Percentiles rank a stretch among this genome's conserved stretches.
These are phyloP conservation scores for Lumnitzera littorea DNA, from an alignment of 345 rosid genomes.

Conservation along the genomic window DNA sequence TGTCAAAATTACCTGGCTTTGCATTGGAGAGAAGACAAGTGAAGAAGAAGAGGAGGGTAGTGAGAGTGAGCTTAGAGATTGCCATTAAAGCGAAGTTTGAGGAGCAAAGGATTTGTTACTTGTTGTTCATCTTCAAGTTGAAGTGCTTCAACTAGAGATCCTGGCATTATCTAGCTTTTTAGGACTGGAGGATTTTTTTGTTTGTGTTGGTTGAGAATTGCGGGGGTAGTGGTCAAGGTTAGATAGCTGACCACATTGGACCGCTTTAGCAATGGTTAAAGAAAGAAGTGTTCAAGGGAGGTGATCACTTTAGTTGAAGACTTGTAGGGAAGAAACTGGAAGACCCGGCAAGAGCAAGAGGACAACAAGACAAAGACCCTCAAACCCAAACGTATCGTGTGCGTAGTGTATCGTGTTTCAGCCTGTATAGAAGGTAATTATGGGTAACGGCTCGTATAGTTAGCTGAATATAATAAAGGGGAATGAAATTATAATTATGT, in stretches of 20 bases:
- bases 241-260: conserved; percentile 1
- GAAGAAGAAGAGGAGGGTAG: conserved; percentile 20
- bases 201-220: conserved; percentile 4
- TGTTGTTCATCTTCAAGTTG: conserved; percentile 26
- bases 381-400: too few species aligned
- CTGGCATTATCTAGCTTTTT: conserved; percentile 59
- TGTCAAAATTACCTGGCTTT: not conserved
- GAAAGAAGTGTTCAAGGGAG: not conserved
- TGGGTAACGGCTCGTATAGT: too few species aligned
- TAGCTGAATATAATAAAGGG: too few species aligned
- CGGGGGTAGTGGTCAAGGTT: not conserved
- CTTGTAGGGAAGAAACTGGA: too few species aligned
- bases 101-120: conserved; percentile 3
- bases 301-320: too few species aligned
- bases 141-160: conserved; percentile 35
- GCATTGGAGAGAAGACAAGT: conserved; percentile 6
- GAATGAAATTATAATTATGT: too few species aligned
- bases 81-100: conserved; percentile 59
- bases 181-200: not conserved
- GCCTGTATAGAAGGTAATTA: too few species aligned
- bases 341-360: too few species aligned
- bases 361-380: too few species aligned
- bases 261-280: not conserved
- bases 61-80: conserved; percentile 30
- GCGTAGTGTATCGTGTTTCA: too few species aligned